A percentile compares a stretch with the other conserved stretches of the same genome.
phyloP scores from a whole-genome alignment of 768 basidiomycete species.

The Chlorophyllum brunneum region DNA sequence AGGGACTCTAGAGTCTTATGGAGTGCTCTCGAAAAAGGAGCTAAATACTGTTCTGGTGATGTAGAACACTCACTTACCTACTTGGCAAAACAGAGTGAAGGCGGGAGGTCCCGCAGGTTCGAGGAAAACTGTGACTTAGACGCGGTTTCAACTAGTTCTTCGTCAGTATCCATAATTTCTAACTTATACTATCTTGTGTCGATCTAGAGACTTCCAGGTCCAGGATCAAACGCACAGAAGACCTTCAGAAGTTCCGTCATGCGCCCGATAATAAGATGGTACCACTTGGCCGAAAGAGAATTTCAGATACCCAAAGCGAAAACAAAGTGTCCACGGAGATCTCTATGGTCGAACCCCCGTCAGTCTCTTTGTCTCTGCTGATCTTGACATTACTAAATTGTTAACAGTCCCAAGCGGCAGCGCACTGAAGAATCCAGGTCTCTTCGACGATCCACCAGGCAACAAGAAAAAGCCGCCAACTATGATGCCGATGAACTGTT shows the following conservation, averaged over 20 bases:
- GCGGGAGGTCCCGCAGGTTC: background rate
- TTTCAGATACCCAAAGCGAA: background rate
- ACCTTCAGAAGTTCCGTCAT: background rate
- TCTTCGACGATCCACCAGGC: slow-evolving; percentile 26
- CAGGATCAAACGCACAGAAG: background rate
- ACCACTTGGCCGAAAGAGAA: background rate
- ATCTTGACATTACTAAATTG: background rate
- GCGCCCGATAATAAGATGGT: background rate
- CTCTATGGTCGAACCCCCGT: slow-evolving; percentile 1
- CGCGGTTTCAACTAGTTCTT: background rate
- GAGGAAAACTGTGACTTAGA: background rate
- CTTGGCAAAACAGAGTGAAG: background rate
- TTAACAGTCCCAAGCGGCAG: slow-evolving; percentile 2
- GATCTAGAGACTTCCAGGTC: background rate
- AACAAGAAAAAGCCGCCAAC: slow-evolving; percentile 20
- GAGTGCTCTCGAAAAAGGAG: background rate
- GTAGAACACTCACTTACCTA: background rate
- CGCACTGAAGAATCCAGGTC: slow-evolving; percentile 29
- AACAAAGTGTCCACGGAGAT: background rate
- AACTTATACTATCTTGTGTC: background rate
- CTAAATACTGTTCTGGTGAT: background rate
- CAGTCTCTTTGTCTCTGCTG: background rate
- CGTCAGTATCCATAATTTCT: background rate
- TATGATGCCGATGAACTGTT: slow-evolving; percentile 66
- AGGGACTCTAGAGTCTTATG: background rate